Evolutionary conservation across 2,329 filamentous ascomycete genomes (phyloP).

Genomic region (Botryosphaeria dothidea): DNA sequence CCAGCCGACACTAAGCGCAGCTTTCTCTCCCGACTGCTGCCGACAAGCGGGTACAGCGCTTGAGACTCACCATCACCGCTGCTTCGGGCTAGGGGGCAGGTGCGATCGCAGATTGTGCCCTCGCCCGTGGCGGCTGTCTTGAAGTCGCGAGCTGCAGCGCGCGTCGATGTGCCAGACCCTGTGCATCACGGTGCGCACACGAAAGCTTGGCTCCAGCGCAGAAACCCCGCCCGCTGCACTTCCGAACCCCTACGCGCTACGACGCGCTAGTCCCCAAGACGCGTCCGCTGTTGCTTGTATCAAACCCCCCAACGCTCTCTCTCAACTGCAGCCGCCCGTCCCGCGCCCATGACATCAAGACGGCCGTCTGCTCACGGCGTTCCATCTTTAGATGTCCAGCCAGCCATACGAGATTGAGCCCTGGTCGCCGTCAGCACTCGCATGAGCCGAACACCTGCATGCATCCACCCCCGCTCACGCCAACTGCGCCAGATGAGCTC

Average conservation of each 20-base stretch:
- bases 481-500: not conserved
- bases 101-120: not conserved
- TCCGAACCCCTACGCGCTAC: not conserved
- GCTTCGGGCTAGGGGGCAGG: not conserved
- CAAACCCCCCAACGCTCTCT: too few species aligned
- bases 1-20: conserved; percentile 11
- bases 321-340: not conserved
- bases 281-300: not conserved
- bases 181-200: not conserved
- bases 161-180: not conserved
- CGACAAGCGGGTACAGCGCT: not conserved
- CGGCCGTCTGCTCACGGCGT: not conserved
- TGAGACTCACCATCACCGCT: not conserved
- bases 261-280: not conserved
- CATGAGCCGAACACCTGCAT: conserved; percentile 16
- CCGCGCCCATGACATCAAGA: not conserved
- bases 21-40: not conserved
- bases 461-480: not conserved
- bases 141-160: not conserved
- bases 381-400: not conserved
- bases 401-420: not conserved
- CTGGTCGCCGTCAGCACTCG: conserved; percentile 3
- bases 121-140: not conserved
- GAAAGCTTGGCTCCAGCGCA: not conserved
- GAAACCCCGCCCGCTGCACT: not conserved